Base-by-base conservation (phyloP, 1,139 yeast genomes). In the Yamadazyma atlantica region DNA sequence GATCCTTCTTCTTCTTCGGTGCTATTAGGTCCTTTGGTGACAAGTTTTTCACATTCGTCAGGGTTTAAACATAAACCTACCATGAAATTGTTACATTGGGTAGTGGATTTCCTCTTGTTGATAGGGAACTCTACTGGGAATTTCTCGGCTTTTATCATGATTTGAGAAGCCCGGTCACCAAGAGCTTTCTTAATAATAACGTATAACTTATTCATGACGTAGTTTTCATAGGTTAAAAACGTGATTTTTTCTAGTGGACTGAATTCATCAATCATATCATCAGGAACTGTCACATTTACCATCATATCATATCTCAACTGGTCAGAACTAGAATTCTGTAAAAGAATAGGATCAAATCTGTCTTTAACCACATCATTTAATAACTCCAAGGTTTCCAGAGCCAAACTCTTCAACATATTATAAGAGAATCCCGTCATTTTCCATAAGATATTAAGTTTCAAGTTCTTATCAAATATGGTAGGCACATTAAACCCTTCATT, bases 1-100 rank as follows among this genome's bases (percentile, higher is more conserved):
- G 68, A 57, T 5, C 83, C 80, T 23, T 74, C 81, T 33, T 78
- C 81, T 22, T 69, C 71, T 31, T 74, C 78, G 35, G 77, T 78
- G 35, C 79, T 77, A 39, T 76, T 77, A 3, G 97, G 97, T 2
- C 97, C 98, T 52, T 79, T 85, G 1, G 95, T 86, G 2, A 92
- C 87, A 33, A 86, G 61, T 57, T 82, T 85, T 50, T 88, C 96
- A 42, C 84, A 73, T 53, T 84, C 90, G 4, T 74, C 78, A 7
- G 94, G 72, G 51, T 89, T 80, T n/a, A 88, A 69, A 34, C 77
- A 65, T 15, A 90, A 55, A 0, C 96, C 95, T 29, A 92, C 68
- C 8, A 65, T 63, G 37, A 75, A 66, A 32, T 57, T 66, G 45
- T 54, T 63, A 43, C 53, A 62, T 34, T 53, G 49, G 9, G 59